phyloP scores from a whole-genome alignment of 768 basidiomycete species.

The Kondoa malvinella region DNA sequence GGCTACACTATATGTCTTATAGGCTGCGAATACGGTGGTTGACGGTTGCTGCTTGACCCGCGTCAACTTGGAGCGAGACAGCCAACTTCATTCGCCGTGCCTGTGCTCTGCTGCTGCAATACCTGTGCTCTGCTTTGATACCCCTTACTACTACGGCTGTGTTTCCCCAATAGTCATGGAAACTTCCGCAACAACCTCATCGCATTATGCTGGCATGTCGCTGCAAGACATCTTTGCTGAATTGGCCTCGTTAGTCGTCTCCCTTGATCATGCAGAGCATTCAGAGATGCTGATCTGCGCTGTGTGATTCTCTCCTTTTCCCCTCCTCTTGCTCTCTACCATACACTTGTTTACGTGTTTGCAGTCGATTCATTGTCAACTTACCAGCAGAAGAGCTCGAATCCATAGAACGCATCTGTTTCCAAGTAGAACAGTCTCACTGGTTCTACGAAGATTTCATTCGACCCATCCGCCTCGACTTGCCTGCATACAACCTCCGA shows the following conservation, averaged over 20 bases:
- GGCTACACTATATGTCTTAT: background rate
- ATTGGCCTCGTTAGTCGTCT: slow-evolving; percentile 66
- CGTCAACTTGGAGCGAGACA: too few relatives aligned
- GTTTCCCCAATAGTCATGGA: background rate
- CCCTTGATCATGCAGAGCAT: slow-evolving; percentile 2
- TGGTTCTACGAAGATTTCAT: slow-evolving; percentile 99
- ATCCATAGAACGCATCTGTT: slow-evolving; percentile 83
- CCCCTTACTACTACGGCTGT: too few relatives aligned
- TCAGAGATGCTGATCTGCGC: background rate
- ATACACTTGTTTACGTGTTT: background rate
- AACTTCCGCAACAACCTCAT: background rate
- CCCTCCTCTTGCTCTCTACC: slow-evolving; percentile 8
- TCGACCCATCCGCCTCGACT: slow-evolving; percentile 68
- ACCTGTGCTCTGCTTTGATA: too few relatives aligned
- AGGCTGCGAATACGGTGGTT: background rate
- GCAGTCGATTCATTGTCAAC: slow-evolving; percentile 86
- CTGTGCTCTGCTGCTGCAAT: too few relatives aligned
- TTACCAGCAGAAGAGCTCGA: slow-evolving; percentile 82
- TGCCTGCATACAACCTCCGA: slow-evolving; percentile 76
- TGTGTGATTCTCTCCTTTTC: slow-evolving; percentile 11
- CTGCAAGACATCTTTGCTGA: slow-evolving; percentile 80
- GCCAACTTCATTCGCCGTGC: too few relatives aligned
- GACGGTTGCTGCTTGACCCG: background rate
- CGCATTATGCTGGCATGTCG: slow-evolving; percentile 28
- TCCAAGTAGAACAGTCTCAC: slow-evolving; percentile 99